A percentile compares a stretch with the other conserved stretches of the same genome.
Evolutionary conservation across 2,329 filamentous ascomycete genomes (phyloP).

Genomic region (Fusarium agapanthi): DNA sequence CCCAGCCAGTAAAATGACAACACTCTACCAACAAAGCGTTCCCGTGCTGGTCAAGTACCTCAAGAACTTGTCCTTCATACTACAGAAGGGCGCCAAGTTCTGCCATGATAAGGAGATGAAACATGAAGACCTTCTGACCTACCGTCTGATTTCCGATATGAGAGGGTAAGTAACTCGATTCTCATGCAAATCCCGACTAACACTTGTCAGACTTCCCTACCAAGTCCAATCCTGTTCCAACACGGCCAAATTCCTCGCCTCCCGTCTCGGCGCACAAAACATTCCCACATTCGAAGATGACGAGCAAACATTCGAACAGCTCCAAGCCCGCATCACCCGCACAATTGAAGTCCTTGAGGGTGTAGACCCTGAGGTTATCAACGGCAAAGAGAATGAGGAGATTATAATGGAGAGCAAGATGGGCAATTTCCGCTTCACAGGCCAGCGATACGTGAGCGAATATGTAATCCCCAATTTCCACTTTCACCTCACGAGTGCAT

Average conservation of each 20-base stretch:
- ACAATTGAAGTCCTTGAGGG: constrained; percentile 44
- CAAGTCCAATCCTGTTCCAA: constrained; percentile 41
- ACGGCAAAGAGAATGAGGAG: constrained; percentile 36
- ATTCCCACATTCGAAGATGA: constrained; percentile 32
- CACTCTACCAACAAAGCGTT: constrained; percentile 37
- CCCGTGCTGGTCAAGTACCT: constrained; percentile 44
- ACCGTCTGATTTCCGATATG: constrained; percentile 37
- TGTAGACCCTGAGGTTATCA: constrained; percentile 35
- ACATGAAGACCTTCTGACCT: constrained; percentile 30
- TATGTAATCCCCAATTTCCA: constrained; percentile 66
- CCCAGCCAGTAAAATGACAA: constrained; percentile 20
- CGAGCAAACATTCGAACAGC: constrained; percentile 45
- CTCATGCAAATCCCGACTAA: neutral
- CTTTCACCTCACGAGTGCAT: constrained; percentile 67
- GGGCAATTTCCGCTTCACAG: constrained; percentile 43
- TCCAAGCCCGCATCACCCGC: constrained; percentile 40
- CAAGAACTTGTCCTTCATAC: constrained; percentile 35
- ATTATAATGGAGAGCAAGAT: constrained; percentile 37
- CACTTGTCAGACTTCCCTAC: constrained; percentile 21
- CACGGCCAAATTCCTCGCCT: constrained; percentile 35
- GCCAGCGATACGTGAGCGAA: constrained; percentile 52
- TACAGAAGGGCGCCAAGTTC: constrained; percentile 32
- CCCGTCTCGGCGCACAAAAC: constrained; percentile 28
- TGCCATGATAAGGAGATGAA: constrained; percentile 33
- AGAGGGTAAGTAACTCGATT: neutral